Evolutionary conservation across 306 rosid species (phyloP), one percentile per base, ranked within the genome.

Genomic region (Alnus glutinosa): DNA sequence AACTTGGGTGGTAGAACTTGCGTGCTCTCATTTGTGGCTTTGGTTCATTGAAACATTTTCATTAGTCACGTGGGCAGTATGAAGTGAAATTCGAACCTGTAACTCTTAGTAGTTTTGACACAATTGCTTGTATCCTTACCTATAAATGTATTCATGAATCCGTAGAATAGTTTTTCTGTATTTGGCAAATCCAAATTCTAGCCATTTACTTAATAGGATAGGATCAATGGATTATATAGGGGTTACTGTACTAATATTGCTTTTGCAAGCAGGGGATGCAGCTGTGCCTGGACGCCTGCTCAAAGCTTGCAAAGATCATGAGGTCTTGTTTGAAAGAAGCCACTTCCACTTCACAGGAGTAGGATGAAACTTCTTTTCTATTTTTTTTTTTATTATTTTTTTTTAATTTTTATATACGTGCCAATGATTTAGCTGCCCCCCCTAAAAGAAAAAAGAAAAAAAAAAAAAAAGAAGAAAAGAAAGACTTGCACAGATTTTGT

Each of bases 261-360:
- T 52, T 75, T 48, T 73, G 64, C n/a, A 67, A 77, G 70, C 89
- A 94, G 98, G 97, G 93, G 55, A 91, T 94, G 97, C 93, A 91
- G 84, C 87, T 94, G 10, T 94, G 97, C 78, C 79, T 92, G 68
- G 98, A 94, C 83, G 97, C 98, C 66, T 94, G 97, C 58, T 88
- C 89, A 55, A 89, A 94, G 88, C 97, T 94, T 75, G 92, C 88
- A 15, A 81, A 82, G 88, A 85, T 94, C 78, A 92, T 92, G 97
- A 86, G 97, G 82, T 59, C 89, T 28, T 91, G 95, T 78, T 86
- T 94, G 88, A 94, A 91, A 85, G 93, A 86, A 81, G 77, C 90
- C 74, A 88, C 87, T 58, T 79, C 88, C 10, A 75, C 79, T 79
- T 81, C 90, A 42, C 85, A 88, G 74, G 94, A 90, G 50, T 87